Evolutionary conservation across 768 basidiomycete genomes (phyloP).

Genomic region (Lentinus brumalis): DNA sequence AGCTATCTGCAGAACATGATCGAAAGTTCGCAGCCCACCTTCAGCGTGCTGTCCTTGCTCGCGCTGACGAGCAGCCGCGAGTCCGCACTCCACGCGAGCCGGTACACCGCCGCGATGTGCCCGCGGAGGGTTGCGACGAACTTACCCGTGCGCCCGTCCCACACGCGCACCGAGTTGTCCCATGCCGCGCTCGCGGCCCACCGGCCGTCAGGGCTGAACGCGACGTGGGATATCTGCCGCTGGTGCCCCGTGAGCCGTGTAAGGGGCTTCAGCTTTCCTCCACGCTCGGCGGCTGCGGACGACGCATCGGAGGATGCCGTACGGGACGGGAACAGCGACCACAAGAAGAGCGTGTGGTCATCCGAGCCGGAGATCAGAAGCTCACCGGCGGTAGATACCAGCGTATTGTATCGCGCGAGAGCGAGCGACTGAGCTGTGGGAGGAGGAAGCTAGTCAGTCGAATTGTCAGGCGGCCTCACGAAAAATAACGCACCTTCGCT

Average conservation of each 20-base stretch:
- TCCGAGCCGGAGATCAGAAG: constrained; percentile 94
- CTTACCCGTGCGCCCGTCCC: constrained; percentile 75
- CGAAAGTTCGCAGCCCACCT: constrained; percentile 51
- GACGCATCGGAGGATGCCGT: constrained; percentile 36
- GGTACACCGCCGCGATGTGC: constrained; percentile 92
- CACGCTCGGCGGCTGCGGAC: constrained; percentile 39
- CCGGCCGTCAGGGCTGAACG: constrained; percentile 65
- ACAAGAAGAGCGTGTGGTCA: constrained; percentile 96
- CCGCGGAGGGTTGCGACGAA: constrained; percentile 85
- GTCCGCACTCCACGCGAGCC: constrained; percentile 68
- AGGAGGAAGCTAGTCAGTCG: background rate
- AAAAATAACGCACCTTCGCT: constrained; percentile 65
- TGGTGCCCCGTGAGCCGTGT: constrained; percentile 93
- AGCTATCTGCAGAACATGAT: too few relatives aligned
- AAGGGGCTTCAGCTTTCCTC: constrained; percentile 64
- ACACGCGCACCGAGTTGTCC: constrained; percentile 88
- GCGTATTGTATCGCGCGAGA: constrained; percentile 71
- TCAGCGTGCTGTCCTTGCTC: constrained; percentile 94
- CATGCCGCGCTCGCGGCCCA: constrained; percentile 91
- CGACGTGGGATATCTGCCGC: constrained; percentile 90
- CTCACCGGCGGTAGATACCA: constrained; percentile 68
- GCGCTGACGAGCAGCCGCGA: constrained; percentile 81
- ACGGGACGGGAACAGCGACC: constrained; percentile 72
- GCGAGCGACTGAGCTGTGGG: constrained; percentile 75
- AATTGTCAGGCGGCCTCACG: background rate